Percentiles rank a stretch among this genome's conserved stretches.
Conservation (phyloP, 1,284 basidiomycete genomes). For the Cerrena zonata region DNA sequence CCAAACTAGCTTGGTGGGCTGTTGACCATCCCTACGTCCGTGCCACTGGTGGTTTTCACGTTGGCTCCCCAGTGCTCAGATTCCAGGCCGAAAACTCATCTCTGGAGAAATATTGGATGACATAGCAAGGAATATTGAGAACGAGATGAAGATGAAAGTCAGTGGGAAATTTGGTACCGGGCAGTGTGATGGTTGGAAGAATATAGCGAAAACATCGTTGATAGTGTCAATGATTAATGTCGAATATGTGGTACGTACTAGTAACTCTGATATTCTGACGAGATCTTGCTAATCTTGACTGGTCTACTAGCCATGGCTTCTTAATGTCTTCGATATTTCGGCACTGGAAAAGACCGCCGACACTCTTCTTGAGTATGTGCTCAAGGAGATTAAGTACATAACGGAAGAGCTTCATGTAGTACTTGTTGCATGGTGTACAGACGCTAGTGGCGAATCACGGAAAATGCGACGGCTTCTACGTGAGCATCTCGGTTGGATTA, state of each 20-base stretch:
- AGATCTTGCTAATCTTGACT: neutral
- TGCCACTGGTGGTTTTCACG: too few relatives aligned
- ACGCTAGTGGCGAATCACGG: slow-evolving; percentile 3
- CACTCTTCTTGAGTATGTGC: neutral
- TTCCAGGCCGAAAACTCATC: slow-evolving; percentile 5
- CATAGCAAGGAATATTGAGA: slow-evolving; percentile 14
- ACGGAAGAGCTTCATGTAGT: neutral
- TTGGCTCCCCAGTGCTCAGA: slow-evolving; percentile 7
- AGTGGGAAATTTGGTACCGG: slow-evolving; percentile 19
- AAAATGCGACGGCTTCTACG: slow-evolving; percentile 5
- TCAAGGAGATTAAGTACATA: neutral
- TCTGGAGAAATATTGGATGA: slow-evolving; percentile 10
- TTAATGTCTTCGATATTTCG: slow-evolving; percentile 3
- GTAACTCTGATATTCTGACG: too few relatives aligned
- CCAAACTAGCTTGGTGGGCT: too few relatives aligned
- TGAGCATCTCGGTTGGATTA: slow-evolving; percentile 10
- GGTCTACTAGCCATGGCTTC: slow-evolving; percentile 6
- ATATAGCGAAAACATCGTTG: slow-evolving; percentile 21
- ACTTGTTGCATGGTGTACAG: slow-evolving; percentile 1
- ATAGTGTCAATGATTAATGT: slow-evolving; percentile 11
- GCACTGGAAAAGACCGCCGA: slow-evolving; percentile 5
- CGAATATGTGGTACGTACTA: slow-evolving; percentile 11
- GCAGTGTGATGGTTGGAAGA: slow-evolving; percentile 33
- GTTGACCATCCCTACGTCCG: too few relatives aligned
- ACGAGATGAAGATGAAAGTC: slow-evolving; percentile 8